Evolutionary conservation across 805 yeast genomes (phyloP).

Genomic region (Kluyveromyces nonfermentans): DNA sequence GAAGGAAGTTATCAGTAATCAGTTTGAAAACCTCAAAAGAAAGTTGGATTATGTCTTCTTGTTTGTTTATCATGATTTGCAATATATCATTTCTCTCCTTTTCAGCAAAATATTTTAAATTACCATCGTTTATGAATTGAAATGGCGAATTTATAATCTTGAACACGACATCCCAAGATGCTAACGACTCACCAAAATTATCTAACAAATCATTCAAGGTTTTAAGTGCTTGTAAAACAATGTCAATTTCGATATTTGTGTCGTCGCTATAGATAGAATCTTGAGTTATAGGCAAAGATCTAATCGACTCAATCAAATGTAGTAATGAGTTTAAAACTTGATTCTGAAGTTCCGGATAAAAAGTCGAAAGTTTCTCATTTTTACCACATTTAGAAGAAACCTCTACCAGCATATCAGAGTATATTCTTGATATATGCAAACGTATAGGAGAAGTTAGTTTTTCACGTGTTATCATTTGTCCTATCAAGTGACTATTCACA

Average conservation of each 20-base stretch:
- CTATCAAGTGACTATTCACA: slow-evolving; percentile 38
- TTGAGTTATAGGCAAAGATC: slow-evolving; percentile 21
- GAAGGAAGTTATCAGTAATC: slow-evolving; percentile 77
- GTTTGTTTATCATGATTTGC: slow-evolving; percentile 37
- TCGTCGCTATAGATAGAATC: slow-evolving; percentile 29
- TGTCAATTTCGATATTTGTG: slow-evolving; percentile 54
- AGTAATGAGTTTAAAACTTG: slow-evolving; percentile 31
- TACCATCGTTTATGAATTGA: slow-evolving; percentile 28
- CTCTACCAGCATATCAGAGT: slow-evolving; percentile 2
- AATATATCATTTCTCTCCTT: slow-evolving; percentile 20
- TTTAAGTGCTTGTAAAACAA: slow-evolving; percentile 50
- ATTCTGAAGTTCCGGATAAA: slow-evolving; percentile 10
- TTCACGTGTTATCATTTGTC: slow-evolving; percentile 36
- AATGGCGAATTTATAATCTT: slow-evolving; percentile 52
- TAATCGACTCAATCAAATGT: slow-evolving; percentile 35
- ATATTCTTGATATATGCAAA: slow-evolving; percentile 38
- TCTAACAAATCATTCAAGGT: slow-evolving; percentile 69
- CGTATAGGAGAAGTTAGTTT: slow-evolving; percentile 36
- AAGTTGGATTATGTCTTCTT: slow-evolving; percentile 42
- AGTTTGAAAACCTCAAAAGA: slow-evolving; percentile 79
- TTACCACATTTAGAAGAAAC: neutral
- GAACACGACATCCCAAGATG: slow-evolving; percentile 69
- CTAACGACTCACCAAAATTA: slow-evolving; percentile 55
- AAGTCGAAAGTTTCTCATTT: neutral
- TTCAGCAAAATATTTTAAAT: slow-evolving; percentile 17